Conservation (phyloP, 345 rosid genomes). For the Lepidium didymum region DNA sequence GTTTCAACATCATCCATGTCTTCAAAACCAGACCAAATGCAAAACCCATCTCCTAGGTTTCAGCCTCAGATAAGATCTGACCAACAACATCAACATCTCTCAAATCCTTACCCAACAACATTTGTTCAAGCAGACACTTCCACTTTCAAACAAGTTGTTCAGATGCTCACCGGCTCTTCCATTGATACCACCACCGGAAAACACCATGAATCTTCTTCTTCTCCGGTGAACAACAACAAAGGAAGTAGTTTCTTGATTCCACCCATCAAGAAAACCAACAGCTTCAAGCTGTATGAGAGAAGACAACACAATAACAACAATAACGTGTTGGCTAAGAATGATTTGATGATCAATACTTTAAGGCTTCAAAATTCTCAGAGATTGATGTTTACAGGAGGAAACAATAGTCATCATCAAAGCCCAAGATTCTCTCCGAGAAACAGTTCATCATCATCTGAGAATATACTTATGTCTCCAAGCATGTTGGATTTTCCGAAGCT, state of each 20-base stretch:
- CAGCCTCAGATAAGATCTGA: conserved; percentile 37
- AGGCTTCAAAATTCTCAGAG: conserved; percentile 31
- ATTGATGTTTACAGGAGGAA: conserved; percentile 20
- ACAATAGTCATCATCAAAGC: conserved; percentile 11
- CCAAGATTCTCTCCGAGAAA: conserved; percentile 58
- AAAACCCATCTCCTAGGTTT: conserved; percentile 38
- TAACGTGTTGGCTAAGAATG: conserved; percentile 44
- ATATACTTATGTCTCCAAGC: conserved; percentile 70
- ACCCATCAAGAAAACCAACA: conserved; percentile 48
- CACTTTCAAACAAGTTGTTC: conserved; percentile 85
- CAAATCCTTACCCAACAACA: conserved; percentile 93
- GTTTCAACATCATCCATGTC: conserved; percentile 32
- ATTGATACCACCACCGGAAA: conserved; percentile 43
- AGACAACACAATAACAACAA: conserved; percentile 50
- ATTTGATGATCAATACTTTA: conserved; percentile 84
- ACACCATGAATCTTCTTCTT: conserved; percentile 45
- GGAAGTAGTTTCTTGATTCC: conserved; percentile 44
- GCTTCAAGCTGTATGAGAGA: conserved; percentile 88
- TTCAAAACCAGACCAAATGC: conserved; percentile 38
- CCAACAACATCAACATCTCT: conserved; percentile 42
- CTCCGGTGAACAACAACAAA: conserved; percentile 17
- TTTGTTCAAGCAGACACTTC: conserved; percentile 86
- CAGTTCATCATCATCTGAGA: conserved; percentile 31
- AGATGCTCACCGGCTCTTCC: conserved; percentile 77
- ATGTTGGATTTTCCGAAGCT: conserved; percentile 87